phyloP scores from a whole-genome alignment of 371 early-diverging fungal genomes.

The Apophysomyces variabilis region DNA sequence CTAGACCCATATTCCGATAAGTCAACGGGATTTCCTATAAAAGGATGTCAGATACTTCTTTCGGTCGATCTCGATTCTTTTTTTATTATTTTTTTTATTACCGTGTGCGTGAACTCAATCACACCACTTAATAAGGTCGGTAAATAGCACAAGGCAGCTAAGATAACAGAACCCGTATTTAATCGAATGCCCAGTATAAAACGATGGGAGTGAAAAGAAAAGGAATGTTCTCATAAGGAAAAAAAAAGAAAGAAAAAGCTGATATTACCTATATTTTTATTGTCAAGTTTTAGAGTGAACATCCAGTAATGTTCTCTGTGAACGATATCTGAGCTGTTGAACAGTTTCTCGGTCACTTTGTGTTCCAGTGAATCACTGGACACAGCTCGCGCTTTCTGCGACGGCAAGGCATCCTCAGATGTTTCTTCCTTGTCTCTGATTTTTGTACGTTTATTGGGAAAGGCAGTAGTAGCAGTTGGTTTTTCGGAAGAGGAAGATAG shows the following conservation, averaged over 20 bases:
- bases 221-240: no score
- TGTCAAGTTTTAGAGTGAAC: not conserved
- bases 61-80: not conserved
- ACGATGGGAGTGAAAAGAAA: not conserved
- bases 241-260: no score
- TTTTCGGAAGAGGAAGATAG: not conserved
- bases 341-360: not conserved
- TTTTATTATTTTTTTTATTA: conserved; percentile 14
- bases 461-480: not conserved
- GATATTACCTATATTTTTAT: not conserved
- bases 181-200: not conserved
- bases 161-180: not conserved
- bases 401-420: not conserved
- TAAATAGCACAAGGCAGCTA: conserved; percentile 34
- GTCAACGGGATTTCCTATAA: conserved; percentile 28
- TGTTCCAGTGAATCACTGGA: not conserved
- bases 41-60: not conserved
- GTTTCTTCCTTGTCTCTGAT: not conserved
- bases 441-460: conserved; percentile 3
- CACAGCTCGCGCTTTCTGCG: not conserved
- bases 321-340: not conserved
- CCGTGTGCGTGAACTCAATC: conserved; percentile 35
- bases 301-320: conserved; percentile 2
- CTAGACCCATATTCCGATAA: conserved; percentile 29
- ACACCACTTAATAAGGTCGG: conserved; percentile 28